Percentiles rank a stretch among this genome's conserved stretches.
Conservation (phyloP, 345 rosid species). For the Eucalyptus erythrocorys region DNA sequence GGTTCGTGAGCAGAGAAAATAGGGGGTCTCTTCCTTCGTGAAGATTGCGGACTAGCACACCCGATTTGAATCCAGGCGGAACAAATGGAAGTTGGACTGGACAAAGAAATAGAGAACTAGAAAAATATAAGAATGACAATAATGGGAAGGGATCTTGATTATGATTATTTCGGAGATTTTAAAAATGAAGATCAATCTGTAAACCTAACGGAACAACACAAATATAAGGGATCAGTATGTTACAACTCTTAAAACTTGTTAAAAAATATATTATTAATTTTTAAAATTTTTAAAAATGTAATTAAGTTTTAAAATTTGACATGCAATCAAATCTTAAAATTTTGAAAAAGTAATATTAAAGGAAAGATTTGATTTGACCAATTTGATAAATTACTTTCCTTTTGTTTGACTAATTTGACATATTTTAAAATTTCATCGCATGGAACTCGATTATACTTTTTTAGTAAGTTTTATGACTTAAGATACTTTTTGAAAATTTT, state of each 20-base stretch:
- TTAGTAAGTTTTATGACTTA: accelerated
- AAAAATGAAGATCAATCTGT: background rate
- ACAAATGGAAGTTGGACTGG: background rate
- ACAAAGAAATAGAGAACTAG: background rate
- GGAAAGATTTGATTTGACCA: too few relatives aligned
- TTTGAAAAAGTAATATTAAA: accelerated
- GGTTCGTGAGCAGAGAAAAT: background rate
- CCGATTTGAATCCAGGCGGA: background rate
- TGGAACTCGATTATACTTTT: too few relatives aligned
- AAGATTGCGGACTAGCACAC: background rate
- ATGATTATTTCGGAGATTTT: background rate
- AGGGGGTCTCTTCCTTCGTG: background rate
- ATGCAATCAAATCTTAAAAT: too few relatives aligned
- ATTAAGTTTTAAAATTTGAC: too few relatives aligned
- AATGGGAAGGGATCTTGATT: background rate
- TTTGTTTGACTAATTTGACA: accelerated
- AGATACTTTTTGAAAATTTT: accelerated
- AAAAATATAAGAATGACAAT: background rate
- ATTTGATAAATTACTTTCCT: too few relatives aligned
- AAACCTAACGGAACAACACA: background rate
- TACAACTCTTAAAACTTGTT: accelerated
- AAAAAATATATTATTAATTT: too few relatives aligned
- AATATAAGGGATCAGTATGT: background rate
- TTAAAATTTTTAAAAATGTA: too few relatives aligned
- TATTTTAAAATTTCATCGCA: too few relatives aligned